Evolutionary conservation across 192 early-diverging fungal species (phyloP).

Genomic region (Bifiguratus adelaidae): DNA sequence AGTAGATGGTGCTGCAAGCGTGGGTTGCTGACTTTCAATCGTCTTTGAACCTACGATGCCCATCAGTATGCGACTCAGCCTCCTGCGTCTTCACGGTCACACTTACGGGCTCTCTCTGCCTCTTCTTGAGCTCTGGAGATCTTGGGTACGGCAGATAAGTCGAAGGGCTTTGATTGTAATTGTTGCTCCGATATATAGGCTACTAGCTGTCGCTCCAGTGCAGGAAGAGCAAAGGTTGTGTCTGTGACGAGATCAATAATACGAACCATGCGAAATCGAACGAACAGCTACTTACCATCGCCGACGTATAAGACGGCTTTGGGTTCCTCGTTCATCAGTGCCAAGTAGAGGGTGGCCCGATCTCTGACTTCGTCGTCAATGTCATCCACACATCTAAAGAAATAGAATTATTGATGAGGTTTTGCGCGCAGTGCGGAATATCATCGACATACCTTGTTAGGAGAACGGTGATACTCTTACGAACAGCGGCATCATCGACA

Average conservation of each 20-base stretch:
- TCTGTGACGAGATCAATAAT: conserved; percentile 33
- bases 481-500: conserved; percentile 55
- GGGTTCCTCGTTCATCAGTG: conserved; percentile 61
- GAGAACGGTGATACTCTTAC: conserved; percentile 71
- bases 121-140: conserved; percentile 81
- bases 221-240: conserved; percentile 73
- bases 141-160: conserved; percentile 66
- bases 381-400: conserved; percentile 85
- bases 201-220: conserved; percentile 79
- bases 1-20: no score
- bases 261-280: no score
- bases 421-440: not conserved
- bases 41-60: no score
- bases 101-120: conserved; percentile 57
- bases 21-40: no score
- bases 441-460: conserved; percentile 43
- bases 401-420: not conserved
- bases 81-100: no score
- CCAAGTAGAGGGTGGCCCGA: conserved; percentile 82
- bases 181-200: conserved; percentile 70
- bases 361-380: conserved; percentile 98
- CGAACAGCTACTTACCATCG: conserved; percentile 76
- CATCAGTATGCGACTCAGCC: no score
- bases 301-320: conserved; percentile 69
- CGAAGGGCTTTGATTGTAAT: conserved; percentile 56